Conservation (phyloP, 352 stramenopile genomes). For the Phytophthora idaei region DNA sequence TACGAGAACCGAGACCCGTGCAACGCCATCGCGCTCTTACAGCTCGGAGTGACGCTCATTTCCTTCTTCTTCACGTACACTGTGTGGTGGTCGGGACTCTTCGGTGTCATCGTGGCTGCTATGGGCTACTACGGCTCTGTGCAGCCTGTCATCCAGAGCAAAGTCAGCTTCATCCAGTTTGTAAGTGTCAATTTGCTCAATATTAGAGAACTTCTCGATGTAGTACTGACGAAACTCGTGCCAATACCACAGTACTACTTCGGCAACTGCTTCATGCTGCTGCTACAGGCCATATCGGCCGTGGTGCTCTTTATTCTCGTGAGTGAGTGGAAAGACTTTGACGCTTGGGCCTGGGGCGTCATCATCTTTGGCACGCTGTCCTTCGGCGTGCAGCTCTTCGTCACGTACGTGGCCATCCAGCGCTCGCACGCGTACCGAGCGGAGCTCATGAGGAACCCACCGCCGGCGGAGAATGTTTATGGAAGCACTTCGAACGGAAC, state of each 20-base stretch:
- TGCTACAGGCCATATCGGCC: constrained; percentile 74
- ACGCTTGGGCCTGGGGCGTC: constrained; percentile 74
- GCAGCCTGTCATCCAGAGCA: constrained; percentile 85
- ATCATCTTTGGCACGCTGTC: constrained; percentile 71
- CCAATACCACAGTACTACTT: constrained; percentile 74
- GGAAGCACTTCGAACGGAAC: constrained; percentile 42
- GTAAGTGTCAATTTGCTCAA: constrained; percentile 36
- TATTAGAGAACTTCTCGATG: background rate
- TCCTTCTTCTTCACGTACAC: constrained; percentile 86
- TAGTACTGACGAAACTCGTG: background rate
- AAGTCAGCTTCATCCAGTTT: constrained; percentile 90
- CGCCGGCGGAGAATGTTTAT: constrained; percentile 80
- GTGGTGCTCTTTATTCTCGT: constrained; percentile 79
- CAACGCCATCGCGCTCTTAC: constrained; percentile 81
- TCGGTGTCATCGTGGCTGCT: constrained; percentile 74
- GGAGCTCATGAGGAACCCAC: constrained; percentile 85
- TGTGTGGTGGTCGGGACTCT: constrained; percentile 81
- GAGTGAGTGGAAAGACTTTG: constrained; percentile 79
- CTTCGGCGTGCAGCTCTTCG: constrained; percentile 71
- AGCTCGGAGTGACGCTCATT: constrained; percentile 66
- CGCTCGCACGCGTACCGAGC: constrained; percentile 78
- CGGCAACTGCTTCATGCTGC: constrained; percentile 86
- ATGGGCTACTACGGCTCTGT: constrained; percentile 87
- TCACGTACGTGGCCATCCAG: constrained; percentile 83
- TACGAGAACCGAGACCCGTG: constrained; percentile 87